Evolutionary conservation across 495 filamentous ascomycete species (phyloP), one percentile per base, ranked within the genome.

Genomic region (Recurvomyces mirabilis): DNA sequence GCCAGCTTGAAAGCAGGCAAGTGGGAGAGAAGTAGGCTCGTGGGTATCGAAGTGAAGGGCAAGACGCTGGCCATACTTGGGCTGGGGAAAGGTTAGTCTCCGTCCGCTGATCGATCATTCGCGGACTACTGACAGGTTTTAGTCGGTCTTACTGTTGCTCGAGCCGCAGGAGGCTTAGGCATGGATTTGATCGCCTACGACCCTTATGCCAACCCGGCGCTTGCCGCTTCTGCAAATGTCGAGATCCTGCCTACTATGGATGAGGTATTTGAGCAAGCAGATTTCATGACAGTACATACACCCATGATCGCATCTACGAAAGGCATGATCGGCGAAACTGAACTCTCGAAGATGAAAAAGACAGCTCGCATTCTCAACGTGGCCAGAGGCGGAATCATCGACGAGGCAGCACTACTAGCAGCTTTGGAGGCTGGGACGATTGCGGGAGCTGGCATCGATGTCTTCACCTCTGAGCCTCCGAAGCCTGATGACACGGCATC

Each of bases 281-380:
- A 87, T 56, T 81, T 84, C 54, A 59, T 87, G 35, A 84, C 81
- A 1, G 75, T 86, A 20, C 82, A 86, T 49, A 84, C 82, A 4
- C 82, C 82, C 0, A 63, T 87, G 46, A 74, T 84, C 49, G 77
- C 76, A 4, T 77, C 72, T 5, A 87, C 82, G 6, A 71, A 73
- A 13, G 77, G 79, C 38, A 65, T 87, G 57, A 73, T 86, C 3
- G 68, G 73, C 15, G 65, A 65, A 5, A 55, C 60, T 2, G 78
- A 87, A 56, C 60, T 87, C n/a, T 57, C 58, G 22, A 66, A 64
- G 34, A 85, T 87, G 81, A 84, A 81, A 59, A 38, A 29, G 6
- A 44, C 51, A 11, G 51, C 51, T 12, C 44, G 45, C 4, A 47
- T 53, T 20, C 35, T 53, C 24, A 53, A 53, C 22, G 51, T 53